A percentile compares a stretch with the other conserved stretches of the same genome.
phyloP scores from a whole-genome alignment of 768 basidiomycete genomes.

The Leccinellum luteum region DNA sequence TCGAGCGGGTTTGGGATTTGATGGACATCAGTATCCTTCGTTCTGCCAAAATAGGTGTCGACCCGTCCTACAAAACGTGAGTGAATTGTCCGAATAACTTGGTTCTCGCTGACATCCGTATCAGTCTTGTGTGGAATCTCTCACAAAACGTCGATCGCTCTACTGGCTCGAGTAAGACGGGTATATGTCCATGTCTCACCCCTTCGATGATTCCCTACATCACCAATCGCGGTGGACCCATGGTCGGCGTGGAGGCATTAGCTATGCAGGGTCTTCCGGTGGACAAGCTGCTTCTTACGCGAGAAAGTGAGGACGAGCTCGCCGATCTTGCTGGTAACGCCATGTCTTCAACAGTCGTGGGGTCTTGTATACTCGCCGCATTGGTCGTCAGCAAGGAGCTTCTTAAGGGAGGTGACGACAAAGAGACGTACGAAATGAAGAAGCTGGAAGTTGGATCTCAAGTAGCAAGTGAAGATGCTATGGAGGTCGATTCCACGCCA shows the following conservation, averaged over 20 bases:
- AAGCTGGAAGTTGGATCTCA: conserved; percentile 36
- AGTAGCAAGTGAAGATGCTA: conserved; percentile 36
- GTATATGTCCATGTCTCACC: conserved; percentile 90
- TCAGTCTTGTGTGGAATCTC: conserved; percentile 89
- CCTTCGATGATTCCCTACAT: conserved; percentile 97
- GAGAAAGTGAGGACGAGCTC: conserved; percentile 90
- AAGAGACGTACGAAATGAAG: conserved; percentile 66
- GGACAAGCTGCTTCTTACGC: conserved; percentile 86
- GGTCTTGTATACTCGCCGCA: conserved; percentile 82
- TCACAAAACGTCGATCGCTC: conserved; percentile 96
- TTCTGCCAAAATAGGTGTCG: conserved; percentile 74
- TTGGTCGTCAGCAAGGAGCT: conserved; percentile 65
- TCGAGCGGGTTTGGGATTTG: conserved; percentile 93
- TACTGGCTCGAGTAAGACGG: conserved; percentile 74
- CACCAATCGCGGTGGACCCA: conserved; percentile 92
- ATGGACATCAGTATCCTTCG: conserved; percentile 90
- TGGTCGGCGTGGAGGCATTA: conserved; percentile 90
- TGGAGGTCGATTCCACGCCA: conserved; percentile 47
- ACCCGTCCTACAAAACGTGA: conserved; percentile 87
- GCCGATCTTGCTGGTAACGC: conserved; percentile 96
- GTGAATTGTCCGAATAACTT: conserved; percentile 24
- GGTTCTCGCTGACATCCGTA: conserved; percentile 3
- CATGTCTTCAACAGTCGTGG: conserved; percentile 97
- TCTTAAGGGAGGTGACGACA: conserved; percentile 64
- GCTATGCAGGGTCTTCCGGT: conserved; percentile 94